Evolutionary conservation across 768 basidiomycete genomes (phyloP), one percentile per base, ranked within the genome.

Genomic region (Exidia glandulosa): DNA sequence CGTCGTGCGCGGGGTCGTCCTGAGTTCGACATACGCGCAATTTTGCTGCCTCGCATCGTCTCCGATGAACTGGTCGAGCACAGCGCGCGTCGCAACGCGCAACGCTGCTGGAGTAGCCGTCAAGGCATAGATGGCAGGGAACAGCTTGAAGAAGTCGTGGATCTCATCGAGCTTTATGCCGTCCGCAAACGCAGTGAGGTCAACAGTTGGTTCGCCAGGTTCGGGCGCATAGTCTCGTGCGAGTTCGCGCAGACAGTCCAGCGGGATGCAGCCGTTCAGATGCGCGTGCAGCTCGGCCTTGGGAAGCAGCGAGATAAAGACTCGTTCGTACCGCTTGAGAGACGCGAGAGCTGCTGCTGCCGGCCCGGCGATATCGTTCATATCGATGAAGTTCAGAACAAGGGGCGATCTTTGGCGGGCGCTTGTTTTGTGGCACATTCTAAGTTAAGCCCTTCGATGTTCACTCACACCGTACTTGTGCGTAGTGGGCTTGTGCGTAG

Each of bases 201-300:
- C 64, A 6, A 56, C 63, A 2, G 64, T 65, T 27, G 65, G 62
- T 27, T 57, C 32, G 23, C 57, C 31, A 9, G 23, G 25, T n/a
- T 56, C 30, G 19, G 63, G 13, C 14, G 62, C 30, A 12, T 61
- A 50, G 33, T 59, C 58, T 9, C 65, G 63, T 0, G 85, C 87
- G 14, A 93, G 81, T 7, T 82, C 77, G 62, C 82, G 81, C 0
- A 92, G 77, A 30, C 81, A 71, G 0, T 72, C 57, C 29, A 90
- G 72, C 1, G 90, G 90, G 33, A 93, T 91, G 10, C 83, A 92
- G 0, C 90, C 90, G 64, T 91, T 91, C 3, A 91, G 79, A 66
- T 92, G 90, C 0, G 90, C 90, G 62, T 92, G 90, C 0, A 93
- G 78, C 67, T 94, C 90, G 1, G 90, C 88, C 70, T 93, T 93